Percentiles rank a stretch among this genome's conserved stretches.
Evolutionary conservation across 768 basidiomycete genomes (phyloP).

Genomic region (Boletus sensibilis): DNA sequence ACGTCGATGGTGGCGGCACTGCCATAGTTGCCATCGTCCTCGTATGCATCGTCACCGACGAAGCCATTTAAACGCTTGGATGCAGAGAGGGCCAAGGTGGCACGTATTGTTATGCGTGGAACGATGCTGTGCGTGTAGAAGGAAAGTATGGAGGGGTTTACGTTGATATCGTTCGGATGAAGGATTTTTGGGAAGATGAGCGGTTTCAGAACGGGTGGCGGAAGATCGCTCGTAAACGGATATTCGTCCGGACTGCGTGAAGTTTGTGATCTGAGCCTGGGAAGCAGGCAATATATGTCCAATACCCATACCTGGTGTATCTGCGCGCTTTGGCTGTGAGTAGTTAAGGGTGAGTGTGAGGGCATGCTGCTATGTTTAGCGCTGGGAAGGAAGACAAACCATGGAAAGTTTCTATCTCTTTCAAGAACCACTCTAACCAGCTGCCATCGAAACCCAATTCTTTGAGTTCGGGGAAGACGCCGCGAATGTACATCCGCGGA

Average conservation of each 20-base stretch:
- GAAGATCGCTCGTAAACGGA: conserved; percentile 85
- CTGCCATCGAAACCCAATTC: conserved; percentile 76
- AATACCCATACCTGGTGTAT: conserved; percentile 74
- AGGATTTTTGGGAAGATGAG: conserved; percentile 75
- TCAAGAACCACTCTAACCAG: conserved; percentile 98
- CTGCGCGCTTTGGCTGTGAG: conserved; percentile 84
- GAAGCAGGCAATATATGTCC: neutral
- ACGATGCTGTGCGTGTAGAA: conserved; percentile 91
- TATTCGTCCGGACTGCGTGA: conserved; percentile 91
- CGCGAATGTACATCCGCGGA: conserved; percentile 79
- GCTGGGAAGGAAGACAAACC: conserved; percentile 49
- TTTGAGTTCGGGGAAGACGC: conserved; percentile 74
- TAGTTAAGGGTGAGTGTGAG: neutral
- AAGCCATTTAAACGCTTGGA: conserved; percentile 68
- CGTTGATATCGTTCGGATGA: conserved; percentile 78
- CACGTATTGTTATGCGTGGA: conserved; percentile 79
- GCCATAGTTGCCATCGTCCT: conserved; percentile 98
- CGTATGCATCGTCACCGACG: conserved; percentile 62
- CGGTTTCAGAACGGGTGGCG: conserved; percentile 74
- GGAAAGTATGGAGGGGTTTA: conserved; percentile 78
- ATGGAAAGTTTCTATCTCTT: conserved; percentile 93
- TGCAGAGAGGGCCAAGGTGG: conserved; percentile 64
- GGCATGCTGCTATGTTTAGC: conserved; percentile 3
- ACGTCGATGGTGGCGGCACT: conserved; percentile 93
- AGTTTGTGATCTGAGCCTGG: neutral